phyloP scores from a whole-genome alignment of 805 yeast species.

The Phaffomyces thermotolerans region DNA sequence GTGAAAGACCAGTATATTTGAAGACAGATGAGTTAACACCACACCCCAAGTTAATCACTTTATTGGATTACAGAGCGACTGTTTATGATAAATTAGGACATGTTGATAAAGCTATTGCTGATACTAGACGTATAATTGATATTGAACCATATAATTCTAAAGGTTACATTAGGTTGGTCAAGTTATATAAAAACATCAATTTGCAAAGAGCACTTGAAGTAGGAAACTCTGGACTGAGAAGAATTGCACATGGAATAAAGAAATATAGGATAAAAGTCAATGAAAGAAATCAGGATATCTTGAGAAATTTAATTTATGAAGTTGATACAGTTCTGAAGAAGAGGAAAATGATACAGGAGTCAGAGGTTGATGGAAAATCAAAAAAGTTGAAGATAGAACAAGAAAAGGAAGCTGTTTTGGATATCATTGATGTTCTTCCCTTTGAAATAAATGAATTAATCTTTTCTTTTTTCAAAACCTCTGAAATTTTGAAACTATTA shows the following conservation, averaged over 20 bases:
- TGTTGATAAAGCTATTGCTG: constrained; percentile 12
- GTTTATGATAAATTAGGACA: constrained; percentile 13
- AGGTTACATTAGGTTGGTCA: constrained; percentile 18
- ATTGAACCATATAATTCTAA: constrained; percentile 21
- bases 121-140: constrained; percentile 12
- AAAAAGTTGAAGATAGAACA: constrained; percentile 5
- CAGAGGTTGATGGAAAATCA: background rate
- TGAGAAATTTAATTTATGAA: constrained; percentile 6
- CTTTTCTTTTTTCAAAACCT: background rate
- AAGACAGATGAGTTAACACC: constrained; percentile 2
- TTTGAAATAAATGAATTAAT: constrained; percentile 9
- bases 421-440: constrained; percentile 6
- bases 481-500: constrained; percentile 6
- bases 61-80: constrained; percentile 21
- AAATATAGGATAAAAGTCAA: constrained; percentile 8
- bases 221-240: constrained; percentile 5
- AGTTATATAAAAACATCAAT: constrained; percentile 8
- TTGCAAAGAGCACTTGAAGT: constrained; percentile 6
- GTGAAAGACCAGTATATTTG: constrained; percentile 12
- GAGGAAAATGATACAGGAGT: background rate
- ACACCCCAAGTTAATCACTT: constrained; percentile 19
- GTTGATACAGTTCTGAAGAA: background rate
- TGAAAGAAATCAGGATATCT: constrained; percentile 6
- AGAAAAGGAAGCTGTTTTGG: background rate
- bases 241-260: constrained; percentile 3